Conservation (phyloP, 139 green algal genomes). For the Coelastrella sp. region DNA sequence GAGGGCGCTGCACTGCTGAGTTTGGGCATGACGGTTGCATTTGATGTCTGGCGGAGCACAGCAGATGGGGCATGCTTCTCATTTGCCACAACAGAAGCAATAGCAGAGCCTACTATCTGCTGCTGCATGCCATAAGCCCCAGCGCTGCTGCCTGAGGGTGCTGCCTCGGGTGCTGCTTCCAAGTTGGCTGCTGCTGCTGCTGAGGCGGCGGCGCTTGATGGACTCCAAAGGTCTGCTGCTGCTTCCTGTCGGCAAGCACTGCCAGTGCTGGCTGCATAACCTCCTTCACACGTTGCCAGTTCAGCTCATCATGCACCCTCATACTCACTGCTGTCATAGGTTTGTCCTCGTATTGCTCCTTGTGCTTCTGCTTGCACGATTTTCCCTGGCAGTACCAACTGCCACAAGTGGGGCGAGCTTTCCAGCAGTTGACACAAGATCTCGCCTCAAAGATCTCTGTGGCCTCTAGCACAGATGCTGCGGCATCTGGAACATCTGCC, state of each 20-base stretch:
- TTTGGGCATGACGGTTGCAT: no score
- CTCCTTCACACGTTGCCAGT: not conserved
- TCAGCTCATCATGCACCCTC: not conserved
- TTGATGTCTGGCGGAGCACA: no score
- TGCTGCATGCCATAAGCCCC: no score
- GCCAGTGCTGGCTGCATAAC: not conserved
- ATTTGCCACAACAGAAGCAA: no score
- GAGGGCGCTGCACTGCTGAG: no score
- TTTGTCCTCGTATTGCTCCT: not conserved
- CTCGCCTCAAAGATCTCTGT: not conserved
- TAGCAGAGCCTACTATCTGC: no score
- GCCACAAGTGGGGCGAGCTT: not conserved
- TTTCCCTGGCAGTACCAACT: not conserved
- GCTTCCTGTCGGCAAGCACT: not conserved
- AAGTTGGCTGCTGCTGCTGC: no score
- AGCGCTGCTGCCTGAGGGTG: no score
- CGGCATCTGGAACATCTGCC: not conserved
- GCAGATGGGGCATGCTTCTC: no score
- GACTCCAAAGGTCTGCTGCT: not conserved
- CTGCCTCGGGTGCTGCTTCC: no score
- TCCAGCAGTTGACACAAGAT: slow-evolving; percentile 13
- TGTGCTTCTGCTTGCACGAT: not conserved
- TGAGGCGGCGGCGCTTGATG: not conserved
- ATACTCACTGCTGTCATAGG: not conserved
- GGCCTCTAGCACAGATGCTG: not conserved